Base-by-base conservation (phyloP, 2,329 filamentous ascomycete species). In the Diplodia sapinea region DNA sequence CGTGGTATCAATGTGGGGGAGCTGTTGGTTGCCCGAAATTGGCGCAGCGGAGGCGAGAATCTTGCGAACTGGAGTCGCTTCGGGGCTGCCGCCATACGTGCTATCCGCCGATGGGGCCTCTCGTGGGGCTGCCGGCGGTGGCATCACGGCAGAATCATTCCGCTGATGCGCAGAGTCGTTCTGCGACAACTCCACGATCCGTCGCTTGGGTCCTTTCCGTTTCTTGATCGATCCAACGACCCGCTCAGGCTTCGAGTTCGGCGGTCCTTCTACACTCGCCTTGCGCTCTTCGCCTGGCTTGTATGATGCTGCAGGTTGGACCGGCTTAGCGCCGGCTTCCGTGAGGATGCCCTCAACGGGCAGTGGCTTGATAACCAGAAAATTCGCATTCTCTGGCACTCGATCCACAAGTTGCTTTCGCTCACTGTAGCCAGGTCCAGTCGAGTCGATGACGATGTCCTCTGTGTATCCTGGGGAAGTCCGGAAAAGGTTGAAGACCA, bases 401-500 rank as follows among this genome's bases (percentile, higher is more conserved):
- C 94, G 88, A 62, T 97, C 94, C 5, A 94, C 86, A 52, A 99
- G 84, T 71, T 91, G 90, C 74, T 93, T 93, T 76, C 89, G 89
- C 82, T 99, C 95, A 17, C 89, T 87, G 74, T 93, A 96, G n/a
- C 87, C 90, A 0, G 95, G 94, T 0, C 90, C 90, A 40, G 88
- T 87, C 2, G 91, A 89, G 77, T 99, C 95, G 72, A 99, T 94
- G 55, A 93, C 84, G 69, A 98, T 89, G 75, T 99, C 95, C 71
- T 97, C 92, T 0, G 89, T 91, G 74, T 95, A 96, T 5, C 95
- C 95, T 12, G 94, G 92, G 0, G 92, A 93, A 68, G 88, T 89
- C 70, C 95, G 88, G 84, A 99, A 99, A 2, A 98, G 84, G 74
- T 98, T 99, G 87, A 99, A 97, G 70, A 98, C 96, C 23, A 89